Base-by-base conservation (phyloP, 495 filamentous ascomycete species). In the Tuber microsphaerosporum region DNA sequence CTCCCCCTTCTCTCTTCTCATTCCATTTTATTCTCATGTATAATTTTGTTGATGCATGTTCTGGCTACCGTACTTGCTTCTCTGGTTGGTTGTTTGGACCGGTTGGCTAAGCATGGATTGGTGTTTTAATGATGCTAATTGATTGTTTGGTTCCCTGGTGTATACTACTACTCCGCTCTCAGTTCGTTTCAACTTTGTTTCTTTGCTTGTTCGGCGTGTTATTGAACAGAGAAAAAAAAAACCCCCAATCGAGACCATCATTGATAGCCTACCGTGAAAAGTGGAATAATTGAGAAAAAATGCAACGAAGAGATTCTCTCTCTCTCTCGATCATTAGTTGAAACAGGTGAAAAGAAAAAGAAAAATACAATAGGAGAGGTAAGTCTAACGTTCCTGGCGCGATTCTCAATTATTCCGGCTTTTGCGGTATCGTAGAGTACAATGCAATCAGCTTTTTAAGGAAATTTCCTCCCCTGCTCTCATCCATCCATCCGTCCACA, bases 381-480 rank as follows among this genome's bases (percentile, higher is more conserved):
- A 12, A 12, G 0, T 43, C 42, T 43, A 43, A 43, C 42, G 42
- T 43, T 43, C 42, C 42, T 1, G 1, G 42, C 42, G 42, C 42
- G 42, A 43, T 43, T 12, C 42, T 43, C 42, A 43, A 43, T 43
- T 43, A 43, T 43, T 43, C 42, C 42, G 10, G 10, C 10, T 43
- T 42, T 43, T 43, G 10, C 42, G 10, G 42, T 43, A 31, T 31
- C 9, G 6, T 61, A 61, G 56, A 61, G 14, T 31, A 61, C 56
- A 61, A 26, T 61, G 51, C n/a, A 31, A 14, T 26, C 26, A 61
- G 31, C 56, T 61, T 61, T 61, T 61, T 71, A 71, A 81, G 82
- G 17, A 82, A 61, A 61, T 26, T 1, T 9, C 56, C 56, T 56
- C 46, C n/a, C 71, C 69, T 65, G 9, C 42, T 31, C 20, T 16